Percentiles rank a stretch among this genome's conserved stretches.
Conservation (phyloP, 2,329 filamentous ascomycete species). For the Penicillium brasilianum region DNA sequence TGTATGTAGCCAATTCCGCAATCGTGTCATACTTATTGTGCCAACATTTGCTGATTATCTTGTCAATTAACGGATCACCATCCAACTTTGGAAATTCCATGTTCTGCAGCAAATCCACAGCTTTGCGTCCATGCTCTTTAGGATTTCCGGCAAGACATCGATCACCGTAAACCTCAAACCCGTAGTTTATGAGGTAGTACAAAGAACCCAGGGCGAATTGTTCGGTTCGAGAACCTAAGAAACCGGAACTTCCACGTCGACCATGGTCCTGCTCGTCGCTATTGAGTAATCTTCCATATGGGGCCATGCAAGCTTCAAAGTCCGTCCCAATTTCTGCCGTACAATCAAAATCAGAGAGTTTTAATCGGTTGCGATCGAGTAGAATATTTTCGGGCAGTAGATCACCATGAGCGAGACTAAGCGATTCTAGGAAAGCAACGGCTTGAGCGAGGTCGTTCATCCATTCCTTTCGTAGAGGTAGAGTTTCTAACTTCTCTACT, state of each 20-base stretch:
- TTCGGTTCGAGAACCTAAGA: conserved; percentile 37
- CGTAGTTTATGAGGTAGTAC: conserved; percentile 41
- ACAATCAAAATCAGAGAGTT: conserved; percentile 39
- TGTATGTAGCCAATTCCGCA: conserved; percentile 28
- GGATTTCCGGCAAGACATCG: conserved; percentile 33
- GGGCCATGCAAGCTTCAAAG: conserved; percentile 34
- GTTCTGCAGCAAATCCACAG: conserved; percentile 32
- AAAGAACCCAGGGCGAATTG: conserved; percentile 42
- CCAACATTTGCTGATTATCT: conserved; percentile 33
- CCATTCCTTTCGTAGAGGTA: conserved; percentile 32
- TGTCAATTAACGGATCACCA: conserved; percentile 34
- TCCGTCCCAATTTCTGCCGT: conserved; percentile 34
- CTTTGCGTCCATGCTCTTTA: conserved; percentile 31
- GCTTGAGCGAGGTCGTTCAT: conserved; percentile 41
- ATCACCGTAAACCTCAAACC: conserved; percentile 39
- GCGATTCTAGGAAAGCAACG: conserved; percentile 40
- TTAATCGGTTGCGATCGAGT: conserved; percentile 36
- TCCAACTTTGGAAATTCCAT: conserved; percentile 34
- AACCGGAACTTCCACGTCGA: conserved; percentile 28
- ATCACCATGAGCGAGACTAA: conserved; percentile 40
- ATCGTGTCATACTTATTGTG: conserved; percentile 29
- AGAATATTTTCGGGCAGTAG: conserved; percentile 41
- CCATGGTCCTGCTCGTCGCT: conserved; percentile 29
- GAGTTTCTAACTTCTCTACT: conserved; percentile 36
- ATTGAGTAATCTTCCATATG: conserved; percentile 38